A percentile compares a stretch with the other conserved stretches of the same genome.
Conservation (phyloP, 2,329 filamentous ascomycete genomes). For the Fusarium vanettenii region DNA sequence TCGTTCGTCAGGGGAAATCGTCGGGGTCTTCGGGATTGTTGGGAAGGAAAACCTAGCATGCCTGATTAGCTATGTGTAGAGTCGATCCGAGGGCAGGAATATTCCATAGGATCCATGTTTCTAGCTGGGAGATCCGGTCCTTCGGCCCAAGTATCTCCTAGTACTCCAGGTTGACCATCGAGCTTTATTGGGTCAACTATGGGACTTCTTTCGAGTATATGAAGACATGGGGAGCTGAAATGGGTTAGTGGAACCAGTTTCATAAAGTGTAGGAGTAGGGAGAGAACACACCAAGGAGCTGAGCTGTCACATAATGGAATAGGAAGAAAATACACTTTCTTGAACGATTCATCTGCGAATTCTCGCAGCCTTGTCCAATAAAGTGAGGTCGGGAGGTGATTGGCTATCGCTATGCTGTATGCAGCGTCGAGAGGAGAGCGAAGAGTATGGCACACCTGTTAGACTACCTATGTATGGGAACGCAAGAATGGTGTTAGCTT, state of each 20-base stretch:
- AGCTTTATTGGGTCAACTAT: conserved; percentile 27
- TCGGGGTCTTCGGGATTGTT: conserved; percentile 10
- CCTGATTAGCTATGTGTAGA: conserved; percentile 35
- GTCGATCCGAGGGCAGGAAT: conserved; percentile 29
- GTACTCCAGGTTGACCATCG: conserved; percentile 16
- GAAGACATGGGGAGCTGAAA: neutral
- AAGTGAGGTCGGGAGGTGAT: neutral
- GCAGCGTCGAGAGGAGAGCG: neutral
- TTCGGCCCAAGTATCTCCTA: neutral
- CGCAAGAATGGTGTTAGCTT: neutral
- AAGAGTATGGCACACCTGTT: neutral
- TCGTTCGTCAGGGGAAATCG: conserved; percentile 28
- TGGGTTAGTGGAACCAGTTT: neutral
- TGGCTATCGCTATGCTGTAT: neutral
- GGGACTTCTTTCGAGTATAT: neutral
- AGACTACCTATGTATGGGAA: neutral
- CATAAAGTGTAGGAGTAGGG: neutral
- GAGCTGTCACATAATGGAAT: neutral
- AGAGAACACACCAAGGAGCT: neutral
- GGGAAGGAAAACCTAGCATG: conserved; percentile 14
- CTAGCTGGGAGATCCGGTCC: neutral
- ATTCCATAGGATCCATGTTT: conserved; percentile 1
- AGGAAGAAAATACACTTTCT: neutral
- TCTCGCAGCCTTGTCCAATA: neutral
- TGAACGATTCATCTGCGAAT: neutral